Evolutionary conservation across 352 stramenopile genomes (phyloP), one percentile per base, ranked within the genome.

Genomic region (Blastocystis sp.): DNA sequence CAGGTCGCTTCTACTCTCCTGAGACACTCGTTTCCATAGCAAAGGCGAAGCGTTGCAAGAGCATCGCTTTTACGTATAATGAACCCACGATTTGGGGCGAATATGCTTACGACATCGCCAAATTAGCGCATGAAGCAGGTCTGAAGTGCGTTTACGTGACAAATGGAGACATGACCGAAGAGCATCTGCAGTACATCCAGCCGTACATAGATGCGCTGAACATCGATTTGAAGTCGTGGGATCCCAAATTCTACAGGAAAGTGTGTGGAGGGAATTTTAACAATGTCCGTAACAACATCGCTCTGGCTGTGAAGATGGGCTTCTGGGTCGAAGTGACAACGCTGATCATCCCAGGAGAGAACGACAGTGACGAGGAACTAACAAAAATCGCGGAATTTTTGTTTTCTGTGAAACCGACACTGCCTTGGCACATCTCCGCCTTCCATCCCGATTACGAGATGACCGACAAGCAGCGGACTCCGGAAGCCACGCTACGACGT

Each of bases 361-460:
- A 89, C 55, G 78, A 89, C 53, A 45, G 11, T 18, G 56, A 89
- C 53, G 45, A 76, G 37, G 78, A 89, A 34, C 59, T 89, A 53
- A 63, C 30, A 24, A 50, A 55, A 4, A 89, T 89, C 41, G 78
- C 56, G 18, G 16, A 56, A 47, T 89, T 89, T 78, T 63, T 89
- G 50, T 73, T 41, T 30, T 20, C 53, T 18, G 7, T 89, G 41
- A 65, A 76, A 34, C 24, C 55, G 34, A 79, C 78, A 37, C 24
- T 89, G 34, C 78, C 78, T 13, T 89, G 78, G 78, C 78, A 89
- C 26, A 89, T 89, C n/a, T 89, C 78, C 24, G 78, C 78, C 34
- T 89, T 89, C 47, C 78, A 89, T 43, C 78, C 78, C 7, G 78
- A 89, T 30, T 89, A 89, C 39, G n/a, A 89, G 30, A 89, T 89